Base-by-base conservation (phyloP, 2,329 filamentous ascomycete species). In the Zymoseptoria brevis region DNA sequence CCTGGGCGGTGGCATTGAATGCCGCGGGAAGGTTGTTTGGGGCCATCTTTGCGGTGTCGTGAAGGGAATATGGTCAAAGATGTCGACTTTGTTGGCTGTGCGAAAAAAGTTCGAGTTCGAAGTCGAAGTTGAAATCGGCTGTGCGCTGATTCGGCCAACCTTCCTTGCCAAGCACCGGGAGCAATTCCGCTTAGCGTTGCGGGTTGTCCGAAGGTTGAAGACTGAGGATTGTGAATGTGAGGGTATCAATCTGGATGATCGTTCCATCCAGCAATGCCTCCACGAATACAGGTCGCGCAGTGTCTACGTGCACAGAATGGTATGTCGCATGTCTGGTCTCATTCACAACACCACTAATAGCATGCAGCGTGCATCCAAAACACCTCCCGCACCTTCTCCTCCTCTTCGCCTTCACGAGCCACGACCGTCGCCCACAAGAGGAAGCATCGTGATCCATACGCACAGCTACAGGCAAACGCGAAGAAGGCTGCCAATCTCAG, bases 1-100 rank as follows among this genome's bases (percentile, higher is more conserved):
- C 94, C 83, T 95, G 87, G 77, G 87, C 87, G 75, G 94, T 97
- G 76, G 94, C 90, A 85, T 96, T 94, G 88, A 99, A 96, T 75
- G 88, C 83, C 70, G 92, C 83, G 77, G 94, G 94, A 71, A 96
- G 88, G 83, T 96, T 96, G 75, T 86, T 84, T 78, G 93, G 89
- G 77, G 92, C 90, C 93, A 96, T 96, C 78, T 86, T 94, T 87
- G 82, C 71, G 67, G 13, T 45, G 35, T 45, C 35, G 35, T 16
- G 16, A 45, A n/a, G 35, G 16, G 60, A 51, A 68, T 55, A 58
- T 59, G 41, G 52, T 53, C 45, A 60, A 58, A 21, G 60, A 59
- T 53, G 56, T 50, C 22, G 56, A 55, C 24, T 29, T 55, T 13
- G 35, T 41, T 35, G 11, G 35, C 35, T 35, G 26, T 19, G n/a